phyloP scores from a whole-genome alignment of 352 stramenopile species.

The Globisporangium splendens region DNA sequence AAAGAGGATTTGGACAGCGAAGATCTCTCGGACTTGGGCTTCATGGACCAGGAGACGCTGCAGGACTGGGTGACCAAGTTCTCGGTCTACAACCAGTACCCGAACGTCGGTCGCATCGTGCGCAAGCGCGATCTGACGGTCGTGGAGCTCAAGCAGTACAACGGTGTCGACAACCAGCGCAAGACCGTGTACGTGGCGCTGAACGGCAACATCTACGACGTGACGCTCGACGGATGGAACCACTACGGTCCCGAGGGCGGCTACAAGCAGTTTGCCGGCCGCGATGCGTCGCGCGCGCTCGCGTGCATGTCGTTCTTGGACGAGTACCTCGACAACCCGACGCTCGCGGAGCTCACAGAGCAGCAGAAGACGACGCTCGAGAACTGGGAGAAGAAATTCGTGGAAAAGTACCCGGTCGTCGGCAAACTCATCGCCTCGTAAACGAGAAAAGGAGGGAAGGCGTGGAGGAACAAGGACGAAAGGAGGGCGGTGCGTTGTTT shows the following conservation, averaged over 20 bases:
- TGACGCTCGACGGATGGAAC: constrained; percentile 90
- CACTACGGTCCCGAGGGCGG: constrained; percentile 93
- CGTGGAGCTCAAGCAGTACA: constrained; percentile 80
- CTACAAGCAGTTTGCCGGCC: constrained; percentile 96
- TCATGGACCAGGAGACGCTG: constrained; percentile 83
- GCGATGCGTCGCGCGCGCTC: constrained; percentile 92
- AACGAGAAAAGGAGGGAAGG: not conserved
- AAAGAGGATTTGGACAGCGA: constrained; percentile 87
- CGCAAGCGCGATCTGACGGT: constrained; percentile 69
- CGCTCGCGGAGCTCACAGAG: constrained; percentile 89
- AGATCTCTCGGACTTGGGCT: constrained; percentile 69
- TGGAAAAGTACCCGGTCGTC: constrained; percentile 94
- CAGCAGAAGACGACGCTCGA: constrained; percentile 91
- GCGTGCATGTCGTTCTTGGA: constrained; percentile 96
- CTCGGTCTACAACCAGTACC: constrained; percentile 94
- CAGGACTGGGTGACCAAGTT: constrained; percentile 96
- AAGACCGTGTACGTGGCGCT: constrained; percentile 93
- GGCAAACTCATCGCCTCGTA: constrained; percentile 55
- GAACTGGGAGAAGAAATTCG: constrained; percentile 97
- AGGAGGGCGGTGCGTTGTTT: not conserved
- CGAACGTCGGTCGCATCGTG: constrained; percentile 91
- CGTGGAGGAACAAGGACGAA: not conserved
- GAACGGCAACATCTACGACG: constrained; percentile 96
- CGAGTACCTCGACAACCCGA: constrained; percentile 90
- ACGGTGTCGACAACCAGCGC: constrained; percentile 79